phyloP scores from a whole-genome alignment of 2,329 filamentous ascomycete species.

The Apiospora marii region DNA sequence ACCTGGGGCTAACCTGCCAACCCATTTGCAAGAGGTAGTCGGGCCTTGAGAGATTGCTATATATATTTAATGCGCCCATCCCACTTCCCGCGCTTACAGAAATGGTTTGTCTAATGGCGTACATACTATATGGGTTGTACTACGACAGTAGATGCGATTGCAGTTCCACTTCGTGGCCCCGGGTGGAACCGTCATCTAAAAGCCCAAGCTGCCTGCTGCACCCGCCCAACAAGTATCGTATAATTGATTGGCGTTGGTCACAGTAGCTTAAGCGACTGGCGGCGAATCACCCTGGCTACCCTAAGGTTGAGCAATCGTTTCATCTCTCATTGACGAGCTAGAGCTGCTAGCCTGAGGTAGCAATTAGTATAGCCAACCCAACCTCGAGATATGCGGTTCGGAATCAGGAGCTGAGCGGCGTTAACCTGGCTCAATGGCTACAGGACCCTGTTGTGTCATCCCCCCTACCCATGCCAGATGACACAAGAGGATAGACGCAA shows the following conservation, averaged over 20 bases:
- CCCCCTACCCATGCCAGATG: not conserved
- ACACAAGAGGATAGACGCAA: not conserved
- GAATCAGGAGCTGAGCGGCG: not conserved
- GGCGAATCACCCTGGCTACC: not conserved
- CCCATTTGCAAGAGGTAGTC: not conserved
- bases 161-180: conserved; percentile 12
- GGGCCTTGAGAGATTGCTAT: conserved; percentile 14
- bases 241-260: not conserved
- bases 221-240: not conserved
- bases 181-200: conserved; percentile 13
- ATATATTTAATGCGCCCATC: conserved; percentile 19
- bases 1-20: not conserved
- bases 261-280: conserved; percentile 11
- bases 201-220: conserved; percentile 15
- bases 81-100: conserved; percentile 18
- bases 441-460: not conserved
- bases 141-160: conserved; percentile 10
- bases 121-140: conserved; percentile 10
- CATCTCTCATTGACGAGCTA: conserved; percentile 9
- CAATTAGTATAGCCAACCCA: not conserved
- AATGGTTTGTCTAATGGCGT: conserved; percentile 12
- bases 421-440: not conserved
- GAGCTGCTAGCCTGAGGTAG: not conserved
- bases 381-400: not conserved
- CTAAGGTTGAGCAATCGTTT: conserved; percentile 1